Conservation (phyloP, 495 filamentous ascomycete species). For the Astrothelium macrocarpum region DNA sequence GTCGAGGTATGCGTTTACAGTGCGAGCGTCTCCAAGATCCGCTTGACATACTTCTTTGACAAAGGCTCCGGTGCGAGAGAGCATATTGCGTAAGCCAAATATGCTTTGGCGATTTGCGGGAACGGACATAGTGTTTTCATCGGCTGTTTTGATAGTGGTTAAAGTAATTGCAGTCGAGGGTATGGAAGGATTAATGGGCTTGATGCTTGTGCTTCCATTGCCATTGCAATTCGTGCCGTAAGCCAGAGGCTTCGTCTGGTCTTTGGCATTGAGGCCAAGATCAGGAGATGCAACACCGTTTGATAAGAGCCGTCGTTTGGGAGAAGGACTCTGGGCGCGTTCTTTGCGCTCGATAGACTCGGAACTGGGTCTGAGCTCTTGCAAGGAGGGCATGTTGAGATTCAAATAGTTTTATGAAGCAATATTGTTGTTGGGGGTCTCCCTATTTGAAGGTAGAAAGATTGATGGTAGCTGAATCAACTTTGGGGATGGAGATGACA, state of each 20-base stretch:
- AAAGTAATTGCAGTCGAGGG: not conserved
- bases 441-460: no score
- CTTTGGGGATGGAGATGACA: no score
- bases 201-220: not conserved
- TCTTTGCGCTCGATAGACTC: not conserved
- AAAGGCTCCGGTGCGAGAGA: not conserved
- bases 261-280: not conserved
- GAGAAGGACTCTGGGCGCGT: not conserved
- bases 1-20: not conserved
- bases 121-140: not conserved
- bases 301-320: not conserved
- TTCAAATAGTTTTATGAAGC: no score
- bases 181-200: not conserved
- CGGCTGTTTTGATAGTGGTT: not conserved
- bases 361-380: no score
- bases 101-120: not conserved
- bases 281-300: not conserved
- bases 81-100: not conserved
- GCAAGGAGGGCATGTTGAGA: not conserved
- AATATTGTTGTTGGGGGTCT: no score
- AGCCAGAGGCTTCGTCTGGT: not conserved
- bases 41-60: not conserved
- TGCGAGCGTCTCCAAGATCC: not conserved
- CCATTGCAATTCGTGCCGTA: not conserved
- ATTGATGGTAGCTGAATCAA: no score